Percentiles rank a stretch among this genome's conserved stretches.
Evolutionary conservation across 2,329 filamentous ascomycete genomes (phyloP).

Genomic region (Stromatinia cepivora): DNA sequence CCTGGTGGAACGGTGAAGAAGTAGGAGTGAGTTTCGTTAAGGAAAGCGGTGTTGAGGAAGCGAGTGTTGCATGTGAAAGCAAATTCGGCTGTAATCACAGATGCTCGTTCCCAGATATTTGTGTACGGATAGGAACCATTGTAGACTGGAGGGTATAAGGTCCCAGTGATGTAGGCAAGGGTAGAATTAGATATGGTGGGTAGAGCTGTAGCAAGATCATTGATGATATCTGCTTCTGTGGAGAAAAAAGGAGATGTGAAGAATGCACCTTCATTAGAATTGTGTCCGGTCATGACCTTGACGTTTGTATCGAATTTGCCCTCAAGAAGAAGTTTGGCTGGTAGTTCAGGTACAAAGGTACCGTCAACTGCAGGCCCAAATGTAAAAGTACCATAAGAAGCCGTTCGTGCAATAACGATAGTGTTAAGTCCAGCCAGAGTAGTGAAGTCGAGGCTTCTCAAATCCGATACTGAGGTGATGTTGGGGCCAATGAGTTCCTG

Average conservation of each 20-base stretch:
- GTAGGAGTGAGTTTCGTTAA: slow-evolving; percentile 52
- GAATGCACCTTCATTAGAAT: slow-evolving; percentile 44
- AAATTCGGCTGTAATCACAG: slow-evolving; percentile 47
- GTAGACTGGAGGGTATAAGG: slow-evolving; percentile 52
- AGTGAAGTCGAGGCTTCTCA: slow-evolving; percentile 20
- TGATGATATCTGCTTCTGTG: slow-evolving; percentile 26
- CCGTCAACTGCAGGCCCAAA: slow-evolving; percentile 51
- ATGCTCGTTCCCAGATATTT: slow-evolving; percentile 46
- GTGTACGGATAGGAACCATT: slow-evolving; percentile 48
- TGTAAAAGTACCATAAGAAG: slow-evolving; percentile 45
- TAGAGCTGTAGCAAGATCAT: slow-evolving; percentile 26
- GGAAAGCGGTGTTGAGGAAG: slow-evolving; percentile 49
- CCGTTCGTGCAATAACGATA: slow-evolving; percentile 29
- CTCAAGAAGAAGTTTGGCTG: slow-evolving; percentile 47
- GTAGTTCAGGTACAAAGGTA: slow-evolving; percentile 48
- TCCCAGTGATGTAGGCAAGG: slow-evolving; percentile 44
- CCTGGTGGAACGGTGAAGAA: slow-evolving; percentile 54
- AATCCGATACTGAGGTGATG: slow-evolving; percentile 21
- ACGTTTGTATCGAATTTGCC: slow-evolving; percentile 49
- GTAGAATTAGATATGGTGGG: slow-evolving; percentile 29
- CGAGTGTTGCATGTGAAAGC: slow-evolving; percentile 54
- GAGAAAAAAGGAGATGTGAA: slow-evolving; percentile 38
- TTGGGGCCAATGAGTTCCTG: slow-evolving; percentile 22
- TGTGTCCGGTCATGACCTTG: slow-evolving; percentile 49
- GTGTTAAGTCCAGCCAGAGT: slow-evolving; percentile 29